Conservation (phyloP, 176 grass and related monocot genomes). For the Carex pumila region DNA sequence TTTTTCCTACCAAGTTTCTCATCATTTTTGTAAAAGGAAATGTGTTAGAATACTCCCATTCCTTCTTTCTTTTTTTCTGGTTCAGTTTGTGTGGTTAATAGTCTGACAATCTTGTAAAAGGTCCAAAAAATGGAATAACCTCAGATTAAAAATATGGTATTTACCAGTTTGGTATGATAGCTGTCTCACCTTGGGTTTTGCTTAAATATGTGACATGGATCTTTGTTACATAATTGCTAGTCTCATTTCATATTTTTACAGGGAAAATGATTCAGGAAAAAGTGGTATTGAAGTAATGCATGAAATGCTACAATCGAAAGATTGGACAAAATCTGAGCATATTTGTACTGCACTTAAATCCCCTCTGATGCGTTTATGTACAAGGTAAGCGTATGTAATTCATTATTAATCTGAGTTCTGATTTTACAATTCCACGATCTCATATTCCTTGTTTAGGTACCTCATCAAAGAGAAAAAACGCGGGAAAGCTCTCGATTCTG, state of each 20-base stretch:
- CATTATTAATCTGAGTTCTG: neutral
- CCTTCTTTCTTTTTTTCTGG: conserved; percentile 1
- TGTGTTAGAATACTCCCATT: neutral
- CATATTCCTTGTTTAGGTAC: conserved; percentile 46
- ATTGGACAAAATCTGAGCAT: conserved; percentile 56
- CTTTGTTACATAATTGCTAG: neutral
- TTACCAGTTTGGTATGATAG: neutral
- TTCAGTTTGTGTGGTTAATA: neutral
- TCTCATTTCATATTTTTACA: conserved; percentile 28
- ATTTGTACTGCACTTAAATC: conserved; percentile 53
- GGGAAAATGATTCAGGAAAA: conserved; percentile 49
- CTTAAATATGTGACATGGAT: neutral
- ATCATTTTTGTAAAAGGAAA: neutral
- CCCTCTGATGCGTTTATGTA: conserved; percentile 81
- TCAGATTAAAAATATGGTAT: neutral
- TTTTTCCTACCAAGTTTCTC: conserved; percentile 19
- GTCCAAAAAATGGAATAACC: neutral
- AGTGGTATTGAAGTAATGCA: conserved; percentile 64
- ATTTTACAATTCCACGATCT: neutral
- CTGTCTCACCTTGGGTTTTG: neutral
- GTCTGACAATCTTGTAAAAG: neutral
- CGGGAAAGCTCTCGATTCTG: conserved; percentile 80
- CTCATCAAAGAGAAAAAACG: conserved; percentile 77
- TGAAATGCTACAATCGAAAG: conserved; percentile 54
- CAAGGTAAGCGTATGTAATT: conserved; percentile 40